phyloP scores from a whole-genome alignment of 768 basidiomycete genomes.

The Pleurotus pulmonarius region DNA sequence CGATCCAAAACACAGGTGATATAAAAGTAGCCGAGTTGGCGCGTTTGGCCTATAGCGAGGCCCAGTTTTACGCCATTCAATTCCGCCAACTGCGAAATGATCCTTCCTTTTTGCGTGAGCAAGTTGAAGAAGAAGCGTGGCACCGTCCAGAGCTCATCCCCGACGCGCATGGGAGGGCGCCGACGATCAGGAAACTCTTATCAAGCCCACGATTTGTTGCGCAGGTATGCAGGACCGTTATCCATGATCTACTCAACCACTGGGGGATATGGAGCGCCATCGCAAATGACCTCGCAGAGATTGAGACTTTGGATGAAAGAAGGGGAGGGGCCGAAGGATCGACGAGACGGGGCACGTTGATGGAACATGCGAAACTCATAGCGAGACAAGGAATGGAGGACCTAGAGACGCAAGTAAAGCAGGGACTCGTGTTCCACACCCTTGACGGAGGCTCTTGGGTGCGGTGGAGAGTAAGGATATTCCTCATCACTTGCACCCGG shows the following conservation, averaged over 20 bases:
- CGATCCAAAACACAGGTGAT: not conserved
- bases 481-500: not conserved
- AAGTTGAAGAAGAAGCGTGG: not conserved
- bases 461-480: not conserved
- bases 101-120: not conserved
- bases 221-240: not conserved
- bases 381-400: not conserved
- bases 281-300: not conserved
- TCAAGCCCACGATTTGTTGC: not conserved
- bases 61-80: conserved; percentile 1
- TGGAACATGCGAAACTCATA: not conserved
- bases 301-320: not conserved
- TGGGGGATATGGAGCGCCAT: not conserved
- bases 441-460: not conserved
- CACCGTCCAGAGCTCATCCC: not conserved
- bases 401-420: not conserved
- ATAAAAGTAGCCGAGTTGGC: not conserved
- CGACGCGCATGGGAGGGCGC: not conserved
- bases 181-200: not conserved
- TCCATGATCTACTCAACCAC: not conserved
- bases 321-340: not conserved
- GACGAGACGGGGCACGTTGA: not conserved
- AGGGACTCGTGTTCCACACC: not conserved
- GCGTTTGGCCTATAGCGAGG: not conserved
- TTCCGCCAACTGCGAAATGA: not conserved